Conservation (phyloP, 2,329 filamentous ascomycete species). For the Alternaria triticina region DNA sequence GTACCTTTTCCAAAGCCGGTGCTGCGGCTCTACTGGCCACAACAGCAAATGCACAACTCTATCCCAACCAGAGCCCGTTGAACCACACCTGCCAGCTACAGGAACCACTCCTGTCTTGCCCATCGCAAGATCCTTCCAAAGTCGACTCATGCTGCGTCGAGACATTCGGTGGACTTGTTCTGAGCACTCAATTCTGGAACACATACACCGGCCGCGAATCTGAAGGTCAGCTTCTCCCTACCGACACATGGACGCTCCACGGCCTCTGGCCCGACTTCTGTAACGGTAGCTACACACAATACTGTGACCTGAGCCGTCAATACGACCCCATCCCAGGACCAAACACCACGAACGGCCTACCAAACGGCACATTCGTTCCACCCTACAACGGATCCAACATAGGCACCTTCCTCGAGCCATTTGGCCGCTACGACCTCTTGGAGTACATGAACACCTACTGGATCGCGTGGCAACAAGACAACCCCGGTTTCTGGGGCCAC, state of each 20-base stretch:
- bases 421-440: slow-evolving; percentile 66
- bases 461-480: slow-evolving; percentile 64
- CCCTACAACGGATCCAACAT: slow-evolving; percentile 66
- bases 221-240: slow-evolving; percentile 64
- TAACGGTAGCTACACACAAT: slow-evolving; percentile 68
- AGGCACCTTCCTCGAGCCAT: slow-evolving; percentile 63
- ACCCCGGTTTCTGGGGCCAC: slow-evolving; percentile 69
- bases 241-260: slow-evolving; percentile 65
- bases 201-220: slow-evolving; percentile 67
- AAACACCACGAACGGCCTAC: slow-evolving; percentile 66
- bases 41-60: slow-evolving; percentile 48
- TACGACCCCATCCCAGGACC: slow-evolving; percentile 68
- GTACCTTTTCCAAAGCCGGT: slow-evolving; percentile 17
- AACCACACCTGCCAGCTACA: slow-evolving; percentile 65
- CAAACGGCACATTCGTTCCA: slow-evolving; percentile 60
- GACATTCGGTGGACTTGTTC: slow-evolving; percentile 68
- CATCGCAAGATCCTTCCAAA: slow-evolving; percentile 34
- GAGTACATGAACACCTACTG: slow-evolving; percentile 72
- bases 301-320: slow-evolving; percentile 69
- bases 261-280: slow-evolving; percentile 54
- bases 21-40: slow-evolving; percentile 28
- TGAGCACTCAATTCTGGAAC: slow-evolving; percentile 70
- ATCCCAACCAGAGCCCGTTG: slow-evolving; percentile 54
- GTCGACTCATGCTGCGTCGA: slow-evolving; percentile 70
- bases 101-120: slow-evolving; percentile 43